A percentile compares a stretch with the other conserved stretches of the same genome.
Evolutionary conservation across 345 rosid species (phyloP).

Genomic region (Lepidium aucheri): DNA sequence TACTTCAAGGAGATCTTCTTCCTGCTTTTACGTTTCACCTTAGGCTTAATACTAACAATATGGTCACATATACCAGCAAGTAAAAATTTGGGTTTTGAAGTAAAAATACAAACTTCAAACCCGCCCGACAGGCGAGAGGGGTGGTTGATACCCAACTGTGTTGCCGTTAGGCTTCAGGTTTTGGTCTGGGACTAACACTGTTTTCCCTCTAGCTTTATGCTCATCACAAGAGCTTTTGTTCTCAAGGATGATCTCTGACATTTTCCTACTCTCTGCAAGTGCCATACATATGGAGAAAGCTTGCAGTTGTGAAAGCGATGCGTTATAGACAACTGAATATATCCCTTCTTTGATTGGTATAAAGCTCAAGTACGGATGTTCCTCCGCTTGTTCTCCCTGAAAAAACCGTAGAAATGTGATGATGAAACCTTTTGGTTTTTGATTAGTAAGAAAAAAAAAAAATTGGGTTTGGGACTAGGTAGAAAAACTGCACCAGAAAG

Average conservation of each 20-base stretch:
- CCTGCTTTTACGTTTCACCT: constrained; percentile 11
- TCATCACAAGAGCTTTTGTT: constrained; percentile 22
- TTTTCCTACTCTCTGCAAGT: constrained; percentile 52
- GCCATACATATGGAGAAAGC: constrained; percentile 76
- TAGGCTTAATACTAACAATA: constrained; percentile 14
- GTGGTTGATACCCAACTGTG: constrained; percentile 34
- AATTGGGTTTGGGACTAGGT: not conserved
- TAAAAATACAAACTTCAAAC: constrained; percentile 43
- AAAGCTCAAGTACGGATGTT: constrained; percentile 48
- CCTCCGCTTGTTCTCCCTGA: constrained; percentile 56
- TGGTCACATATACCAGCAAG: constrained; percentile 18
- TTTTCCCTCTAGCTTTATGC: constrained; percentile 20
- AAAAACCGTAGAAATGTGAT: not conserved
- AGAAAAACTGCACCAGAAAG: constrained; percentile 39
- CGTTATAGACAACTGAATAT: constrained; percentile 63
- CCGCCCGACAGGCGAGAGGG: constrained; percentile 57
- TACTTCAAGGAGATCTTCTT: constrained; percentile 11
- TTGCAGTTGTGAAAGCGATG: constrained; percentile 59
- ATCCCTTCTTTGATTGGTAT: constrained; percentile 60
- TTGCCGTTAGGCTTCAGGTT: constrained; percentile 16
- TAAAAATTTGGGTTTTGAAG: constrained; percentile 20
- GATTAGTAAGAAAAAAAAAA: not conserved
- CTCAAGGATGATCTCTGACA: constrained; percentile 28
- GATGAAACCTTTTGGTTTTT: not conserved
- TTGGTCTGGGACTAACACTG: not conserved